Evolutionary conservation across 2,329 filamentous ascomycete genomes (phyloP), one percentile per base, ranked within the genome.

Genomic region (Stachybotrys echinatus): DNA sequence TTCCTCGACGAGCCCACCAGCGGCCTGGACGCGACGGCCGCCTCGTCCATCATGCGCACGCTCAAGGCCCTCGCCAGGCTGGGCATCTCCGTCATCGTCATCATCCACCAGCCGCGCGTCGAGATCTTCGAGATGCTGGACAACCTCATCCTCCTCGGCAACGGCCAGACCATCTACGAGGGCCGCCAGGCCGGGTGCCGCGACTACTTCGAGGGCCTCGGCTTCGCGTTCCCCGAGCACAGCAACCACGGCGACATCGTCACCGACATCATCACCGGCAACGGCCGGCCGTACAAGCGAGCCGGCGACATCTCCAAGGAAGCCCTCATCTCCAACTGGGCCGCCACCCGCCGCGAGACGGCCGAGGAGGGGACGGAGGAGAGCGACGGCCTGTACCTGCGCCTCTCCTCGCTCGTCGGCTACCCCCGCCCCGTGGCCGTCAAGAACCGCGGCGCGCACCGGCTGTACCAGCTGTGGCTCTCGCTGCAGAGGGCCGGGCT

Each of bases 251-350:
- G 76, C 8, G 81, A 84, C 53, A 68, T 78, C 1, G 71, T 84
- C 21, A 80, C 80, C n/a, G 80, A 84, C 48, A 83, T 84, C 54
- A 76, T 83, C 56, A 79, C 78, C 0, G 80, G 80, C 3, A 77
- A 81, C 53, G 79, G 79, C 1, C 65, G 71, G 14, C 59, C 67
- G 12, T 81, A 82, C 62, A 77, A 79, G 54, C 56, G 52, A 4
- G 59, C 57, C 0, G 74, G 74, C 5, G 73, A 79, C 38, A 68
- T 75, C 23, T 72, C 70, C 31, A 74, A 75, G 23, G 67, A 75
- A n/a, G 58, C 67, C 8, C 65, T 82, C 22, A 79, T 81, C 22
- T 64, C 71, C 0, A 59, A 76, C 55, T 82, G 77, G 78, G 55
- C 59, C 1, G 51, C 53, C n/a, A 46, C 44, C n/a, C 67, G 59